A percentile compares a stretch with the other conserved stretches of the same genome.
Conservation (phyloP, 1,284 basidiomycete species). For the Naganishia albida region DNA sequence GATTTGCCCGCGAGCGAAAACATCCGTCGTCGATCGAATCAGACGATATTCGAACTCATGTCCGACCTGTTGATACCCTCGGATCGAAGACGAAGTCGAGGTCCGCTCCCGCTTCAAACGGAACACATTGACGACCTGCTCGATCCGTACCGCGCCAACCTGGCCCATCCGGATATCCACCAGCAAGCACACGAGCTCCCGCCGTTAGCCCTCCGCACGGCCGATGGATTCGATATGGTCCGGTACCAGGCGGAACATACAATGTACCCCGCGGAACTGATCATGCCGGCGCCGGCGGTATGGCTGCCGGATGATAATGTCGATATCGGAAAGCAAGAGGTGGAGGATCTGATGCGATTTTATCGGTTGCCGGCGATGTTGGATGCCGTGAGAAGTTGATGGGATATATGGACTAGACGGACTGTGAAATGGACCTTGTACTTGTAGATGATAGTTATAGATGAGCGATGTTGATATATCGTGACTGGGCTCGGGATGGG, state of each 20-base stretch:
- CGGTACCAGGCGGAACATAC: slow-evolving; percentile 72
- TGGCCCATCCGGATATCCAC: slow-evolving; percentile 44
- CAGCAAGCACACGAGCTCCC: slow-evolving; percentile 60
- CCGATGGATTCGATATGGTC: slow-evolving; percentile 62
- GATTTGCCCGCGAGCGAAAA: slow-evolving; percentile 1
- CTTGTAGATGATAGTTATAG: slow-evolving; percentile 2
- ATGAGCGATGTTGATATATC: neutral
- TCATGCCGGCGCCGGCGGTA: slow-evolving; percentile 71
- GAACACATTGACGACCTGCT: slow-evolving; percentile 73
- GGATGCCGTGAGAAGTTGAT: slow-evolving; percentile 22
- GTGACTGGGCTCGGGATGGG: neutral
- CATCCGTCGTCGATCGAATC: slow-evolving; percentile 30
- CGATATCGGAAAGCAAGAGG: slow-evolving; percentile 59
- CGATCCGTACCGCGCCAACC: slow-evolving; percentile 54
- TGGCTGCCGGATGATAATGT: slow-evolving; percentile 75
- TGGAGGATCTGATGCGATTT: slow-evolving; percentile 38
- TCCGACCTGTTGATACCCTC: slow-evolving; percentile 28
- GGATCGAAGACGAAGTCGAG: slow-evolving; percentile 34
- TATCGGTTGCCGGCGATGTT: slow-evolving; percentile 37
- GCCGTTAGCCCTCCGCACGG: slow-evolving; percentile 55
- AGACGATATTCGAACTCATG: slow-evolving; percentile 34
- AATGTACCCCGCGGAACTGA: slow-evolving; percentile 74
- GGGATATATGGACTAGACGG: neutral
- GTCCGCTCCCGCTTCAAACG: slow-evolving; percentile 56
- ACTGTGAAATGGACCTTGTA: neutral